These are phyloP conservation scores for Verticillium tricorpus DNA, from an alignment of 2,329 filamentous ascomycete species.

Conservation along the genomic window DNA sequence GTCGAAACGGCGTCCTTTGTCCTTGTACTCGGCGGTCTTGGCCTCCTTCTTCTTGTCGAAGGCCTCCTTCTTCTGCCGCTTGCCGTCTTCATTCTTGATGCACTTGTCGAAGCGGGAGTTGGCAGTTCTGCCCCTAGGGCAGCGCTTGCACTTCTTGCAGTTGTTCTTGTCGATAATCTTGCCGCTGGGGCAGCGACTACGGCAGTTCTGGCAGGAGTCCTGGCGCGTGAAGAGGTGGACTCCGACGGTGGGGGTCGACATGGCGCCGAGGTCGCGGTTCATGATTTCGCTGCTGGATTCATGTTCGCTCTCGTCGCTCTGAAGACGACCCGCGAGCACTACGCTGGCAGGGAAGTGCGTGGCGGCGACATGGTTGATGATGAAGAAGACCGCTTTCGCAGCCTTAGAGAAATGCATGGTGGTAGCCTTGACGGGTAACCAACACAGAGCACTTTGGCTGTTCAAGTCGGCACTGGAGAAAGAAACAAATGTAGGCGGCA, in stretches of 20 bases:
- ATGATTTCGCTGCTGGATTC: neutral
- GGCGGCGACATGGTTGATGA: neutral
- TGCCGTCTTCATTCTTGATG: neutral
- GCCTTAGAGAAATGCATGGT: neutral
- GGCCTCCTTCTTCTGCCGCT: neutral
- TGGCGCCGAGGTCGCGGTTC: neutral
- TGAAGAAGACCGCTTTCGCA: constrained; percentile 1
- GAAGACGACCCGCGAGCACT: neutral
- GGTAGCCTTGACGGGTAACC: neutral
- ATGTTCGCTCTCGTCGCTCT: neutral
- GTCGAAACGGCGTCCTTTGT: neutral
- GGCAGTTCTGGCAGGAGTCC: neutral
- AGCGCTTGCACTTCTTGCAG: neutral
- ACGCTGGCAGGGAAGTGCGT: neutral
- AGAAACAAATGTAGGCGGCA: neutral
- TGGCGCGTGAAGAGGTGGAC: neutral
- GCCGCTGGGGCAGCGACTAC: neutral
- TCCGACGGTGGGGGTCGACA: neutral
- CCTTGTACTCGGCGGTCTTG: constrained; percentile 1
- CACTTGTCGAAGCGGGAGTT: neutral
- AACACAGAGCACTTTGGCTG: neutral
- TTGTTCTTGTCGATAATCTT: constrained; percentile 1
- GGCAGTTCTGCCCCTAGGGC: neutral
- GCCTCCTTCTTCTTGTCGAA: neutral
- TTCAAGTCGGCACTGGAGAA: neutral